Evolutionary conservation across 345 rosid species (phyloP).

Genomic region (Pistacia integerrima): DNA sequence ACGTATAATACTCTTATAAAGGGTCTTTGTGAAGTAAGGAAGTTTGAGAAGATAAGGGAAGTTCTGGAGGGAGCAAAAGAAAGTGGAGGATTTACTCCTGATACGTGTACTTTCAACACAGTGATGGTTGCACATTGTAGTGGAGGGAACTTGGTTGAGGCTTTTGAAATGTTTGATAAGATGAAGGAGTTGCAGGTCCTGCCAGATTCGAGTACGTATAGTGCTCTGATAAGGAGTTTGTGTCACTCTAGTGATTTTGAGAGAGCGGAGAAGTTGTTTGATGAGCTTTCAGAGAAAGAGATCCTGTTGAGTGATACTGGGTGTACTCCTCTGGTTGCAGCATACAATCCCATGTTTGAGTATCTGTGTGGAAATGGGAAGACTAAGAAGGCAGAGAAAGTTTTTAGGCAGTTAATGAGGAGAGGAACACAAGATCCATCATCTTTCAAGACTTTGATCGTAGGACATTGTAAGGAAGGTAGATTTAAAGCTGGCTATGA

Average conservation of each 20-base stretch:
- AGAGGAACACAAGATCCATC: conserved; percentile 81
- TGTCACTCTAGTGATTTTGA: conserved; percentile 58
- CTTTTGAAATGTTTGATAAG: conserved; percentile 51
- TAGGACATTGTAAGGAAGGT: conserved; percentile 78
- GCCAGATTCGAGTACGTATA: conserved; percentile 82
- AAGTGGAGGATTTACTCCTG: conserved; percentile 51
- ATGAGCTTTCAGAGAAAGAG: conserved; percentile 53
- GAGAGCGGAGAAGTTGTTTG: conserved; percentile 64
- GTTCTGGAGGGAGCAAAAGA: conserved; percentile 41
- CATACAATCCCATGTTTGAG: conserved; percentile 73
- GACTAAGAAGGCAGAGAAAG: conserved; percentile 64
- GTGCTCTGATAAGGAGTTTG: conserved; percentile 65
- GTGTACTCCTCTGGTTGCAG: conserved; percentile 70
- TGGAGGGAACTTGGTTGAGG: conserved; percentile 63
- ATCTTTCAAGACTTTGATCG: conserved; percentile 65
- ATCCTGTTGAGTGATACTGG: conserved; percentile 51
- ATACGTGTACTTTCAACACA: conserved; percentile 77
- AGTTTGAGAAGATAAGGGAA: conserved; percentile 56
- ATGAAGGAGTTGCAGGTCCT: conserved; percentile 49
- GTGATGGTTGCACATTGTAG: conserved; percentile 64
- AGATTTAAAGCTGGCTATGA: conserved; percentile 54
- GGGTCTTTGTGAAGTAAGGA: conserved; percentile 70
- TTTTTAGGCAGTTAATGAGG: conserved; percentile 80
- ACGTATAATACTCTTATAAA: conserved; percentile 73
- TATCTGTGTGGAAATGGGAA: conserved; percentile 71